Conservation (phyloP, 805 yeast genomes). For the Starmerella floris region DNA sequence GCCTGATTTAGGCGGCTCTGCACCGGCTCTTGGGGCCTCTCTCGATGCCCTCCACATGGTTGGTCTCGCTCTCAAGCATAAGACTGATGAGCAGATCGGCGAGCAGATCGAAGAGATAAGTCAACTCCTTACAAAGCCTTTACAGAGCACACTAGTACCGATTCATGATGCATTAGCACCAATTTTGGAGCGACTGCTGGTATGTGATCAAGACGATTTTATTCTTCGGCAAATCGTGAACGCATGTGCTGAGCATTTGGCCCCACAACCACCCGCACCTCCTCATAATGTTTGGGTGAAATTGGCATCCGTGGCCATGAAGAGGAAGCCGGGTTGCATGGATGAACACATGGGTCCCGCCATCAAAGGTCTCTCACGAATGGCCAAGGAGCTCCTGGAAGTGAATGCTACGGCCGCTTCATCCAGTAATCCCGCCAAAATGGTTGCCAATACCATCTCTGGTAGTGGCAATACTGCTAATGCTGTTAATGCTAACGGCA, state of each 20-base stretch:
- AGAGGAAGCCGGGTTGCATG: conserved; percentile 55
- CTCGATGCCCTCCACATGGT: conserved; percentile 85
- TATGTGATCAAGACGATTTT: conserved; percentile 4
- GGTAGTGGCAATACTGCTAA: too few relatives aligned
- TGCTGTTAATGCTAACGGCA: too few relatives aligned
- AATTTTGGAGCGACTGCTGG: conserved; percentile 36
- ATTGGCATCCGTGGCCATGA: conserved; percentile 47
- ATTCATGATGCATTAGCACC: conserved; percentile 73
- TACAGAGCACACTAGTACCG: conserved; percentile 72
- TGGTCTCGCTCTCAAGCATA: conserved; percentile 68
- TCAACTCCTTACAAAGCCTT: conserved; percentile 61
- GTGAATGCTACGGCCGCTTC: conserved; percentile 4
- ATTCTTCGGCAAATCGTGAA: conserved; percentile 7
- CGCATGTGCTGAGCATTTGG: conserved; percentile 9
- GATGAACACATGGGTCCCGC: conserved; percentile 64
- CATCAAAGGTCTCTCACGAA: conserved; percentile 58
- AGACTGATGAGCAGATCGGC: conserved; percentile 63
- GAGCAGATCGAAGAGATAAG: conserved; percentile 57
- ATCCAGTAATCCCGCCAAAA: conserved; percentile 15
- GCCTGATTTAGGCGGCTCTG: conserved; percentile 51
- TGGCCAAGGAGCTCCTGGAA: conserved; percentile 15
- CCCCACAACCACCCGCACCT: conserved; percentile 3
- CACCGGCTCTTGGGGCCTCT: conserved; percentile 53
- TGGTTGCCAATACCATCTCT: conserved; percentile 14
- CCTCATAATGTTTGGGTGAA: conserved; percentile 38